Evolutionary conservation across 2,329 filamentous ascomycete genomes (phyloP).

Genomic region (Lachnellula subtilissima): DNA sequence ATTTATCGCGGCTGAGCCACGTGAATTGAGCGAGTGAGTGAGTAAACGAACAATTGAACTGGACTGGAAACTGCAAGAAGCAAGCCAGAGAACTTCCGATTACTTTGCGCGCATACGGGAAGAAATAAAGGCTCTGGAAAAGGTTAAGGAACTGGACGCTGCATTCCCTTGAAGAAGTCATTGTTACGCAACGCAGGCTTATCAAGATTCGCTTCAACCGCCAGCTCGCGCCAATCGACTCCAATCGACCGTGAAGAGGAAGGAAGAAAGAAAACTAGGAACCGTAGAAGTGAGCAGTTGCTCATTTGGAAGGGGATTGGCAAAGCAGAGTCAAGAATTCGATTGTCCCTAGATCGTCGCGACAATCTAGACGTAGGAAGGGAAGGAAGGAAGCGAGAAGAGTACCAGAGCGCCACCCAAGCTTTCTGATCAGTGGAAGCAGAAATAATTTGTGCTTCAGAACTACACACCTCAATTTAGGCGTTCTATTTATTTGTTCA

Average conservation of each 20-base stretch:
- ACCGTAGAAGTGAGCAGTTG: too few relatives aligned
- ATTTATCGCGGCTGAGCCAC: slow-evolving; percentile 25
- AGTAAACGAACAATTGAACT: background rate
- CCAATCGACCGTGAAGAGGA: background rate
- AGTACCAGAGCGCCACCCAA: background rate
- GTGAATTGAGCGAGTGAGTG: slow-evolving; percentile 16
- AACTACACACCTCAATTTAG: too few relatives aligned
- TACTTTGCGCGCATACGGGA: background rate
- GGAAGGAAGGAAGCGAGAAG: background rate
- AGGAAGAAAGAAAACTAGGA: background rate
- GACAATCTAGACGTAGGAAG: background rate
- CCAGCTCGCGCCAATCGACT: background rate
- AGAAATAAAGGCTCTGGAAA: background rate
- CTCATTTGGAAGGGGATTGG: too few relatives aligned
- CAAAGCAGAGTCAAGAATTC: background rate
- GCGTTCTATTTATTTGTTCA: too few relatives aligned
- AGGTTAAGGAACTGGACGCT: background rate
- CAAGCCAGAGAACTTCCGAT: background rate
- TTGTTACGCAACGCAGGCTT: background rate
- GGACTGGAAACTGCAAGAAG: background rate
- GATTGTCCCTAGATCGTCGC: background rate
- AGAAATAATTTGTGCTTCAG: too few relatives aligned
- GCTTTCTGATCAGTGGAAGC: background rate
- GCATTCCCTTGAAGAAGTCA: background rate
- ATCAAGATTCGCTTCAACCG: background rate